These are phyloP conservation scores for Fonsecaea erecta DNA, from an alignment of 2,329 filamentous ascomycete species.

Conservation along the genomic window DNA sequence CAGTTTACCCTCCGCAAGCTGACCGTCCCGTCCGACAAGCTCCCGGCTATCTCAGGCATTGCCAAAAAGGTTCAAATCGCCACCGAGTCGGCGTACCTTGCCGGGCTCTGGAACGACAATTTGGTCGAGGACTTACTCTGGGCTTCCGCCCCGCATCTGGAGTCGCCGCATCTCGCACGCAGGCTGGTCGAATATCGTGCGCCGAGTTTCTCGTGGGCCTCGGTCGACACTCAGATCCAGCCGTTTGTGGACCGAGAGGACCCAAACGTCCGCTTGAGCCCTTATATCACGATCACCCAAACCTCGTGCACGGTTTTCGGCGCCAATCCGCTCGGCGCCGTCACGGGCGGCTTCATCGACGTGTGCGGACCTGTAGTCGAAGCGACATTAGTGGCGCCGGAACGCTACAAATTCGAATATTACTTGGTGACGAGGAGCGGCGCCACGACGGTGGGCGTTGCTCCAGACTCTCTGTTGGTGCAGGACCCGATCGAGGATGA, in stretches of 20 bases:
- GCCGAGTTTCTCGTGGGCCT: neutral
- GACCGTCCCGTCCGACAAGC: neutral
- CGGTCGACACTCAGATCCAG: neutral
- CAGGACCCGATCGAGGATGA: neutral
- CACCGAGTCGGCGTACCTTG: neutral
- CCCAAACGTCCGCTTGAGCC: neutral
- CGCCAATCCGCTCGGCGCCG: neutral
- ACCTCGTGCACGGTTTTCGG: neutral
- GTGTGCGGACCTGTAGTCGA: neutral
- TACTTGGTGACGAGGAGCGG: neutral
- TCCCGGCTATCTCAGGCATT: neutral
- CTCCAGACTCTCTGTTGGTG: neutral
- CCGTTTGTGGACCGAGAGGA: neutral
- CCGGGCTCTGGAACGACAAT: neutral
- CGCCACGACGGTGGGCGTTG: neutral
- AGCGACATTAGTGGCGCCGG: neutral
- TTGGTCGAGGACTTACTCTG: neutral
- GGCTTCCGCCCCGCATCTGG: neutral
- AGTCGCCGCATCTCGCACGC: neutral
- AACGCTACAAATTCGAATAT: neutral
- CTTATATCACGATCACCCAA: neutral
- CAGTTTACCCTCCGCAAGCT: neutral
- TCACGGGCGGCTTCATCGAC: neutral
- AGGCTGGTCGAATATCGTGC: neutral
- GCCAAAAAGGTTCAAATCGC: neutral